Conservation (phyloP, 1,284 basidiomycete species). For the Pulveroboletus sp. region DNA sequence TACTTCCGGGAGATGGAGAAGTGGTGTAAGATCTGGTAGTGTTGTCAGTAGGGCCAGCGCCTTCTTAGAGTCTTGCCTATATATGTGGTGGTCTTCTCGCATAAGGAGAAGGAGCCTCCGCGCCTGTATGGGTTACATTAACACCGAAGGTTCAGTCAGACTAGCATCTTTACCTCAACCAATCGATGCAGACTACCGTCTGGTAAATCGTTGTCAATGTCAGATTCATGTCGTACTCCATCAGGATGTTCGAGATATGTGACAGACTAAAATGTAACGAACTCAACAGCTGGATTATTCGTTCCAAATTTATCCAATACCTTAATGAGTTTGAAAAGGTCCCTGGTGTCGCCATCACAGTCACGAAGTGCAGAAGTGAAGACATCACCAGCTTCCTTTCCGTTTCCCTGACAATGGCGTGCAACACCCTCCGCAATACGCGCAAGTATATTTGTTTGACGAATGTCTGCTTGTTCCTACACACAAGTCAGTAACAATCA, state of each 20-base stretch:
- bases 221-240: neutral
- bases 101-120: neutral
- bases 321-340: too few species aligned
- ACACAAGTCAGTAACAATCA: too few species aligned
- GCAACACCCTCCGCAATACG: neutral
- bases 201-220: too few species aligned
- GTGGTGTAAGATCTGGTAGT: neutral
- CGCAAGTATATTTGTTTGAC: too few species aligned
- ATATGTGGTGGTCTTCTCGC: neutral
- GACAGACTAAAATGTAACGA: too few species aligned
- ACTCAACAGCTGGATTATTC: too few species aligned
- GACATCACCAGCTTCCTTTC: neutral
- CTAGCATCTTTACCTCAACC: constrained; percentile 2
- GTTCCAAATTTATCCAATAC: too few species aligned
- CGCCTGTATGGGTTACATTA: neutral
- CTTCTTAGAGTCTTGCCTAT: neutral
- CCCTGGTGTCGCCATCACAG: neutral
- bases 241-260: neutral
- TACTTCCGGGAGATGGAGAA: constrained; percentile 8
- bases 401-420: neutral
- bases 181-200: too few species aligned
- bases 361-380: neutral
- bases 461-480: too few species aligned
- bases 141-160: too few species aligned
- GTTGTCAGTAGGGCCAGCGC: neutral